Conservation (phyloP, 1,284 basidiomycete genomes). For the Fomitopsis palustris region DNA sequence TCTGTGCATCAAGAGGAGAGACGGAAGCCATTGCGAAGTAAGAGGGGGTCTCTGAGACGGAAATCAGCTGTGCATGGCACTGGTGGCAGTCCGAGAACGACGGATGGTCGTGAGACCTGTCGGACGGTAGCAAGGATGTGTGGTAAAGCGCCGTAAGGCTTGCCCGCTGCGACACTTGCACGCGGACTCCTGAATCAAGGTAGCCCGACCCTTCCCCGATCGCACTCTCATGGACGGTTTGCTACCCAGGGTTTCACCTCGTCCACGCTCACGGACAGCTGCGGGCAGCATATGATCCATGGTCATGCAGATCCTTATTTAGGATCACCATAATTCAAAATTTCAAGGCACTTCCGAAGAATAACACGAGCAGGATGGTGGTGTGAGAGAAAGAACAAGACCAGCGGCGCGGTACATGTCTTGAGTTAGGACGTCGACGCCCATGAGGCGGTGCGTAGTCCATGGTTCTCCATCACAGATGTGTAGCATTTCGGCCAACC, state of each 20-base stretch:
- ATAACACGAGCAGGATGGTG: background rate
- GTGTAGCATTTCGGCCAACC: background rate
- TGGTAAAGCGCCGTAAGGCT: background rate
- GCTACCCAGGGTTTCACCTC: no score
- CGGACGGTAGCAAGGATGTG: background rate
- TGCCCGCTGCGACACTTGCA: background rate
- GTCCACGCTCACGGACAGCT: no score
- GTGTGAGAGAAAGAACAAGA: background rate
- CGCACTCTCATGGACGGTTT: no score
- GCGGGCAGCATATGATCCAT: no score
- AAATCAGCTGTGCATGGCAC: background rate
- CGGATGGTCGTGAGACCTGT: background rate
- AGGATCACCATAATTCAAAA: no score
- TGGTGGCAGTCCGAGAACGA: background rate
- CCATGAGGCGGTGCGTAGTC: background rate
- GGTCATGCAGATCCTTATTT: no score
- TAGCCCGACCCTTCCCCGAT: no score
- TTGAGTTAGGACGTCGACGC: background rate
- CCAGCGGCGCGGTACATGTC: background rate
- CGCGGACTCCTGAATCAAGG: no score
- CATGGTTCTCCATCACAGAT: background rate
- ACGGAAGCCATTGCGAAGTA: background rate
- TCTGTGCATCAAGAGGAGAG: slow-evolving; percentile 1
- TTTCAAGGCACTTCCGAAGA: background rate
- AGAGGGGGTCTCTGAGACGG: background rate